Conservation (phyloP, 225 moss, liverwort and hornwort genomes). For the Rhytidiadelphus loreus region DNA sequence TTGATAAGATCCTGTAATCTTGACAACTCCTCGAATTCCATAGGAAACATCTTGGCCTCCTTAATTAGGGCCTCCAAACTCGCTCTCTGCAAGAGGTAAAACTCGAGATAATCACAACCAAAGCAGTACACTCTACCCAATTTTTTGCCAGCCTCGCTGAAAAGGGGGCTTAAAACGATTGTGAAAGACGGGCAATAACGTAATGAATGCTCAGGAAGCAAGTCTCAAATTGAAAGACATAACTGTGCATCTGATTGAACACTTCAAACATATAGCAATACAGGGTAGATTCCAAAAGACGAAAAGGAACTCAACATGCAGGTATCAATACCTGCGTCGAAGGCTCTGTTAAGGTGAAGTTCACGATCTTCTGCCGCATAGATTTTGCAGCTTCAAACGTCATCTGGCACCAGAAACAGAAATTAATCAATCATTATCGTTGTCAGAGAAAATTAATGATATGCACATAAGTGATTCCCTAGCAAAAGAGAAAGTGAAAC, state of each 20-base stretch:
- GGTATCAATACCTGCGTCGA: conserved; percentile 38
- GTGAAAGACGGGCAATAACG: neutral
- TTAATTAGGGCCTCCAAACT: conserved; percentile 57
- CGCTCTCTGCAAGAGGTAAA: conserved; percentile 35
- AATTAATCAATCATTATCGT: neutral
- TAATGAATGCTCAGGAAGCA: neutral
- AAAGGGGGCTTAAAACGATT: neutral
- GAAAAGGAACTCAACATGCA: neutral
- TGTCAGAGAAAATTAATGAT: neutral
- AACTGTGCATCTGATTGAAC: neutral
- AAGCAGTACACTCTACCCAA: neutral
- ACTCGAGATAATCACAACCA: neutral
- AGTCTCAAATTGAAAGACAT: neutral
- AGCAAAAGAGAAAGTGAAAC: neutral
- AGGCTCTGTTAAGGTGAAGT: conserved; percentile 31
- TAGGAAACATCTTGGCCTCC: conserved; percentile 50
- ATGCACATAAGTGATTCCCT: neutral
- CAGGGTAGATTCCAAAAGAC: neutral
- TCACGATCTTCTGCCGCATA: conserved; percentile 49
- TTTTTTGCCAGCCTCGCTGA: neutral
- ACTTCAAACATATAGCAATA: neutral
- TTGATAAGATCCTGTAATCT: conserved; percentile 50
- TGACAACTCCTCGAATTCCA: conserved; percentile 73
- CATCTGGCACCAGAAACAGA: conserved; percentile 25
- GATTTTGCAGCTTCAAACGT: conserved; percentile 40